phyloP scores from a whole-genome alignment of 345 rosid species.

The Schrenkiella parvula region DNA sequence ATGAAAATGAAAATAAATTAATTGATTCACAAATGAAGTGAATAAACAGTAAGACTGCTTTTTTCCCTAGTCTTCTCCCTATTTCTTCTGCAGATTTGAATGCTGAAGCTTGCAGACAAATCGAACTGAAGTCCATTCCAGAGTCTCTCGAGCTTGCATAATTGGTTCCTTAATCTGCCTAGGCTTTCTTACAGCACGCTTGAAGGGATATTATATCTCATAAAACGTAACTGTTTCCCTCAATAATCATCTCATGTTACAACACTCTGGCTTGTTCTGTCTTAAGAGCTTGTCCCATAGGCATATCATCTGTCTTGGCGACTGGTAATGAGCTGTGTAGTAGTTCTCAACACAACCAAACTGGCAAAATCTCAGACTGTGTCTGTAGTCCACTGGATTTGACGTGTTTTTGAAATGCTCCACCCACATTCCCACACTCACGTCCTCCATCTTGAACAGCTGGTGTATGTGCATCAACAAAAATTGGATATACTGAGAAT shows the following conservation, averaged over 20 bases:
- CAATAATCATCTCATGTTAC: constrained; percentile 68
- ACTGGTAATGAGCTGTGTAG: constrained; percentile 91
- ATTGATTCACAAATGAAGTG: constrained; percentile 7
- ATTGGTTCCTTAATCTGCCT: constrained; percentile 15
- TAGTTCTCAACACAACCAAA: constrained; percentile 86
- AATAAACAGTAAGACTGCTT: background rate
- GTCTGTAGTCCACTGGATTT: constrained; percentile 65
- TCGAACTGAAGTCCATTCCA: background rate
- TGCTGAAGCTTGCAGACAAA: constrained; percentile 15
- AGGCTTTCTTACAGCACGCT: constrained; percentile 12
- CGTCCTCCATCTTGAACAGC: constrained; percentile 99
- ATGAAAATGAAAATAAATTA: background rate
- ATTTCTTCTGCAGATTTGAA: background rate
- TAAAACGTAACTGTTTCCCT: background rate
- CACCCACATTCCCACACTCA: constrained; percentile 99
- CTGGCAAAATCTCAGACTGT: constrained; percentile 87
- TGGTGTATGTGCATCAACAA: constrained; percentile 32
- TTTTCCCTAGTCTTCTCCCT: constrained; percentile 7
- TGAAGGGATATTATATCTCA: constrained; percentile 16
- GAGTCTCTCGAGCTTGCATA: constrained; percentile 18
- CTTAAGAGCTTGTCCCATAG: constrained; percentile 71
- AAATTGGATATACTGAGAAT: background rate
- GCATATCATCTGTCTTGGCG: constrained; percentile 94
- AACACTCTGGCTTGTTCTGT: constrained; percentile 61
- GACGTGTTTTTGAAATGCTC: constrained; percentile 73